A percentile compares a stretch with the other conserved stretches of the same genome.
Conservation (phyloP, 768 basidiomycete genomes). For the Boletellus ananas region DNA sequence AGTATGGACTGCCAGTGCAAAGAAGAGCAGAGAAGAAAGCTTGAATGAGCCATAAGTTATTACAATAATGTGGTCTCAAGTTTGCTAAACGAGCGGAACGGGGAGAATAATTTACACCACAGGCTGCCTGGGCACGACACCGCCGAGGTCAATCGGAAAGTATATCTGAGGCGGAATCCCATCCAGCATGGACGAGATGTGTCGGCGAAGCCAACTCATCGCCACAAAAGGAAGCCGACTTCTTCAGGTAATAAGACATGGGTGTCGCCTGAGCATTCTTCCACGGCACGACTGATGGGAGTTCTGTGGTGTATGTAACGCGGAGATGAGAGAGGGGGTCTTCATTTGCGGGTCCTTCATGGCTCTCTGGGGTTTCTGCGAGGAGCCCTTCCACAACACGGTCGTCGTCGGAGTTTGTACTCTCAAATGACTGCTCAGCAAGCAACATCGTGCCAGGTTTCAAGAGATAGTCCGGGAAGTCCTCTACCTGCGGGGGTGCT, state of each 20-base stretch:
- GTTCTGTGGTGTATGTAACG: conserved; percentile 33
- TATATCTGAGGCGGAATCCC: conserved; percentile 51
- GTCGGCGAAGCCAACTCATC: conserved; percentile 42
- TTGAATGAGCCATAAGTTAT: conserved; percentile 28
- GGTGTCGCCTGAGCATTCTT: conserved; percentile 33
- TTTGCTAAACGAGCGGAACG: conserved; percentile 16
- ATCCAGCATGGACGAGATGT: conserved; percentile 52
- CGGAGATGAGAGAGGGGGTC: conserved; percentile 35
- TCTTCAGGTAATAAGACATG: conserved; percentile 36
- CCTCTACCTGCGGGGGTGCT: conserved; percentile 27
- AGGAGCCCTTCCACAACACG: conserved; percentile 32
- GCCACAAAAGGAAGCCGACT: conserved; percentile 38
- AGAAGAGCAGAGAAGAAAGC: conserved; percentile 1
- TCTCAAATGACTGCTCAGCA: conserved; percentile 31
- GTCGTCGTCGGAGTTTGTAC: conserved; percentile 37
- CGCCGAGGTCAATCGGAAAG: conserved; percentile 29
- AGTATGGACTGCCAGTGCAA: conserved; percentile 8
- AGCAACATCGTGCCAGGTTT: conserved; percentile 25
- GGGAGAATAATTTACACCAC: conserved; percentile 24
- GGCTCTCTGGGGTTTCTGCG: conserved; percentile 30
- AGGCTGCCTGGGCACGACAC: conserved; percentile 5
- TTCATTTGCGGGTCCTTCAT: conserved; percentile 29
- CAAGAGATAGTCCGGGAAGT: conserved; percentile 23
- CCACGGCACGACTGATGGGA: conserved; percentile 33
- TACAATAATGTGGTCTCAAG: conserved; percentile 15